Base-by-base conservation (phyloP, 192 early-diverging fungal genomes). In the Mortierella alpina region DNA sequence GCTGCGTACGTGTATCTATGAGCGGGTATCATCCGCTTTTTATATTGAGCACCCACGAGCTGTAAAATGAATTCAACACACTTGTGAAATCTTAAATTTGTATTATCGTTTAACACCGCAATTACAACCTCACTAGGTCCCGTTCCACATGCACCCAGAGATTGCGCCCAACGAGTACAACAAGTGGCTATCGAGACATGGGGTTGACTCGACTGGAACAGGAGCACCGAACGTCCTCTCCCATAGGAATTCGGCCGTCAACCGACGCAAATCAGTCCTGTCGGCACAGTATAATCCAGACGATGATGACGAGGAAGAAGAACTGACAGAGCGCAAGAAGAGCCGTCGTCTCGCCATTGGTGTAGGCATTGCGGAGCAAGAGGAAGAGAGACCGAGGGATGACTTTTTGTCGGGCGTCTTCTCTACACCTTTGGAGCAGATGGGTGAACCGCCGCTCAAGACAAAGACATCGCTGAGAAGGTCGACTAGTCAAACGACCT, bases 91-190 rank as follows among this genome's bases (percentile, higher is more conserved):
- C 31, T 31, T 31, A 31, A 31, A 31, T 31, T 31, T 3, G 31
- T 31, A 31, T 2, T 31, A 31, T 31, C 31, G 31, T 31, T 31
- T 31, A 31, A 31, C 31, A 31, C 31, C 3, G 31, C 31, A 31
- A 31, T 31, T 31, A 31, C 31, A 31, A 31, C 14, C 17, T 23
- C 9, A 8, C 40, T 51, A 80, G 77, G 77, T 80, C 53, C 84
- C 84, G 41, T 80, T 82, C 62, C 84, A 85, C 65, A 58, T 77
- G 39, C 84, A 85, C 52, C 84, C 84, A 42, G 84, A 85, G 52
- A 85, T 85, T 74, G 84, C 84, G 11, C 84, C 84, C 45, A 85
- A 85, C 66, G 84, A 82, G 67, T 85, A 82, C 65, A 82, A 76
- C 44, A 85, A 66, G 41, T 85, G 84, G 84, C 65, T 85, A 56